Evolutionary conservation across 192 early-diverging fungal species (phyloP), one percentile per base, ranked within the genome.

Genomic region (Backusella sp.): DNA sequence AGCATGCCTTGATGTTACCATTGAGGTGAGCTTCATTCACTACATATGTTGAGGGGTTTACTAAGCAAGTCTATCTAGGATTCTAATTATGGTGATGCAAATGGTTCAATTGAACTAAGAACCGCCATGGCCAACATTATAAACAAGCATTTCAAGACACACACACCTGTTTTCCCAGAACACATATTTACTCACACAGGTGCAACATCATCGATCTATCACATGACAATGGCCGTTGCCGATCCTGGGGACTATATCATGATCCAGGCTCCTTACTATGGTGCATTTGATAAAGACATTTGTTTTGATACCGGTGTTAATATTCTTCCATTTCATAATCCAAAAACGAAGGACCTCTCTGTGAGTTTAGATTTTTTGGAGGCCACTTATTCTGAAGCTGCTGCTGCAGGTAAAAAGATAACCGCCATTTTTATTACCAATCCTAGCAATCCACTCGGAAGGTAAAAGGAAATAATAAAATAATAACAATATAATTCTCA

Each of bases 211-310:
- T 87, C 89, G 2, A 84, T 96, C 44, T 86, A 89, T 77, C 89
- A 88, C 78, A 77, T 96, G 26, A 79, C 85, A 6, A 88, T 89
- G 66, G 86, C 86, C 17, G 82, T 91, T 8, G 86, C 88, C 68
- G 86, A 97, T 73, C 84, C 85, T 0, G 93, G 91, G 34, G 94
- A 96, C 65, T 90, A 86, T 35, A 77, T 96, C 8, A 75, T 97
- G 73, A 87, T 95, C 34, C 90, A 91, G 6, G 82, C 89, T 8
- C 94, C 94, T 0, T 94, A 85, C 77, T 96, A 96, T 76, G 90
- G 92, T 8, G 92, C 90, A 6, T 93, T 96, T 73, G 85, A 92
- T 49, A 77, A 77, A 30, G 92, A 94, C 72, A 83, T 90, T 75
- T 74, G 76, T 36, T 77, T 73, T 21, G 82, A 86, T 39, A 82